Evolutionary conservation across 257 asterid species (phyloP), one percentile per base, ranked within the genome.

Genomic region (Solanum ossicruentum): DNA sequence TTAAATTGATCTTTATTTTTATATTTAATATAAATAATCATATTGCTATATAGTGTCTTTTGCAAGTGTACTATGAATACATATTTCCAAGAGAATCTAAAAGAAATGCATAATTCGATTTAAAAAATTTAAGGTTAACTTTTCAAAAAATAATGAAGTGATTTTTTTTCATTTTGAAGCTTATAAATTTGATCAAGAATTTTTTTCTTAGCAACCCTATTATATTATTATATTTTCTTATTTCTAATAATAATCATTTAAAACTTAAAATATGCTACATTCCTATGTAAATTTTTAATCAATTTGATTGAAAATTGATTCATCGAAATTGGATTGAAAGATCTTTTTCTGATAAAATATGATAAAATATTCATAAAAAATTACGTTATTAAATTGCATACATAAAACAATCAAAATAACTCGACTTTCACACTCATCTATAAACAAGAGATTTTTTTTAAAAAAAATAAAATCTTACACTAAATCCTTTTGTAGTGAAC

Each of bases 251-350:
- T 13, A 47, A 28, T 66, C 70, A 12, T 18, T 63, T 61, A 11
- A 12, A 43, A 8, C 47, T 43, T 43, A 26, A 63, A 61, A 3
- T 36, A 63, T 23, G 55, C 5, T 4, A 63, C 6, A 63, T 23
- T 63, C 0, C 0, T 2, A 61, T 2, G 4, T 2, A 23, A 61
- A 10, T 1, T 18, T 18, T 57, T 3, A 57, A 17, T 17, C 7
- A 3, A 56, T 21, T 63, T 6, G 9, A 63, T 12, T 4, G 0
- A 63, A 23, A 12, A 63, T 21, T 23, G 13, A 3, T 63, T 23
- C 11, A 0, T 23, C 2, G 2, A 3, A 23, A 63, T 23, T 0
- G 41, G 1, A 3, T 23, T 0, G 55, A 58, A 63, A 12, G 6
- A 1, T 7, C 2, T 9, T 2, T 23, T 32, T 32, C 1, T 67